Base-by-base conservation (phyloP, 73 alveolate species). In the Paramecium pentaurelia region DNA sequence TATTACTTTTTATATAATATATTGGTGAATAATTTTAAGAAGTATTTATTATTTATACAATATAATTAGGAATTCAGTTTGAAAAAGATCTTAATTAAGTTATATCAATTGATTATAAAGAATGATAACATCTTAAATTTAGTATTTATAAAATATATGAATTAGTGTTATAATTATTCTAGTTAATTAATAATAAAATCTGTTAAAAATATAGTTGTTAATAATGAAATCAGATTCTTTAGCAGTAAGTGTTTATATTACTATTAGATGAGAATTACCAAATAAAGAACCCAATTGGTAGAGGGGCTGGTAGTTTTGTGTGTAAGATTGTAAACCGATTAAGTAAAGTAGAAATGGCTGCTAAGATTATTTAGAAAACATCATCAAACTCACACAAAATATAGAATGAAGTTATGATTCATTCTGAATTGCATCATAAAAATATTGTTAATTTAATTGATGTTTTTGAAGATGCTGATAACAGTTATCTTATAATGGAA, bases 251-350 rank as follows among this genome's bases (percentile, higher is more conserved):
- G 60, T 37, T 37, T 73, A n/a, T 64, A 37, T 36, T 40, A 73
- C 34, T 36, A 73, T 30, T 70, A 54, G 70, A 4, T 18, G 70
- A 89, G 94, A 83, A 89, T 89, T 89, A 89, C 90, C 86, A 71
- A 25, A 89, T 89, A 22, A 71, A 77, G 49, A 77, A 89, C 75
- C 94, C 94, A 20, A 89, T 89, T 5, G 94, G 94, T 27, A 40
- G 94, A 40, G 94, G 94, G 16, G 94, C 94, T 47, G 94, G 94
- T 44, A 71, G 92, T 38, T 89, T 89, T 49, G 94, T 89, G 60
- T 77, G 86, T 45, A 68, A 71, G 49, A 83, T 89, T 37, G 45
- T 47, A 40, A 71, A 77, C 58, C 59, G 86, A 4, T 9, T 60
- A 32, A 89, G 88, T 0, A 89, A 89, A 27, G 40, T 45, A 22